Base-by-base conservation (phyloP, 169 alveolate species). In the Plasmodium ovale region DNA sequence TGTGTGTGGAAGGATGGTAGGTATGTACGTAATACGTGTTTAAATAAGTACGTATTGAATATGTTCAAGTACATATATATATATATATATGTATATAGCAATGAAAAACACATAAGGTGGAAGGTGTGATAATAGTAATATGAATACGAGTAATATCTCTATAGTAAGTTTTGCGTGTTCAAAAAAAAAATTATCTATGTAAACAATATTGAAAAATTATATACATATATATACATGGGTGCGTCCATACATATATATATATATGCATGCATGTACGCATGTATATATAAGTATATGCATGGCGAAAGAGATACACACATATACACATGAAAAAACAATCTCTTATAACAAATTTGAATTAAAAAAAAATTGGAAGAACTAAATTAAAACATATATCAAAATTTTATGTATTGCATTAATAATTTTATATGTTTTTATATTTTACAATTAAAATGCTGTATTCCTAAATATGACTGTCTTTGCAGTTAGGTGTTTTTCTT, bases 401-500 rank as follows among this genome's bases (percentile, higher is more conserved):
- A 74, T 74, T 72, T 33, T 74, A 59, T 59, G 87, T 56, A 54
- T 44, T 27, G 37, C 23, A 74, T 82, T 67, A 65, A 67, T 82
- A 65, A 82, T 58, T 65, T 65, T 14, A 47, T 47, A 47, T 47
- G 16, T 47, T 44, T n/a, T n/a, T 74, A 27, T 60, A 58, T 74
- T 42, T 74, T 62, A 49, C 68, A 65, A 82, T 82, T 82, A 23
- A 14, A 49, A 51, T 82, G 19, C 42, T 74, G 37, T 9, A 62
- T 14, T 47, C 37, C 82, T 31, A 25, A 39, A 47, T 14, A 42
- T 64, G 25, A n/a, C 25, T 12, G 33, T 51, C 35, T 68, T 59
- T 59, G 58, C 49, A 72, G 19, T 56, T 77, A 2, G 84, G n/a
- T 37, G 64, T 31, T 79, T 93, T 93, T 54, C n/a, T 93, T 93